phyloP scores from a whole-genome alignment of 306 rosid species.

The Fragaria nilgerrensis region DNA sequence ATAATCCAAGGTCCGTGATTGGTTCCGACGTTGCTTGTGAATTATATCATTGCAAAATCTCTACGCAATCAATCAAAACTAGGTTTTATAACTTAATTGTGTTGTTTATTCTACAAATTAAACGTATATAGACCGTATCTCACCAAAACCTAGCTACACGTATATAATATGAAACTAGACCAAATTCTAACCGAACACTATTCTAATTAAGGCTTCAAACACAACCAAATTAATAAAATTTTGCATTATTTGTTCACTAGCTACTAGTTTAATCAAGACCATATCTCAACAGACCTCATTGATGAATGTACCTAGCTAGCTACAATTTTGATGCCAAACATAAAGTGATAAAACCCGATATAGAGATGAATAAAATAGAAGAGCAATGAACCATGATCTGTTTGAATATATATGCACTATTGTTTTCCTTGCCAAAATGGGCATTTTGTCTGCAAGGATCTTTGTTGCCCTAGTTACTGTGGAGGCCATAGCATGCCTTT shows the following conservation, averaged over 20 bases:
- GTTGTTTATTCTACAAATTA: neutral
- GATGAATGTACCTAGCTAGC: neutral
- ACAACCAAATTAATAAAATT: neutral
- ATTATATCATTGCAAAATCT: neutral
- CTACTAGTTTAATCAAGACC: slow-evolving; percentile 1
- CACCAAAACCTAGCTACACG: neutral
- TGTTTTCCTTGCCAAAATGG: neutral
- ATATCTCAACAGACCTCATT: neutral
- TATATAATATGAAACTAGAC: neutral
- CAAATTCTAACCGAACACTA: slow-evolving; percentile 16
- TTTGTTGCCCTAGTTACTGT: neutral
- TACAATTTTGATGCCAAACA: neutral
- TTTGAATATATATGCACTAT: slow-evolving; percentile 2
- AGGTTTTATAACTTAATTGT: neutral
- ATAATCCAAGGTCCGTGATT: slow-evolving; percentile 1
- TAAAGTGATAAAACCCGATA: neutral
- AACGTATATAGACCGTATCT: slow-evolving; percentile 9
- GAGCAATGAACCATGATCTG: neutral
- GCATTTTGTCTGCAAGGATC: slow-evolving; percentile 14
- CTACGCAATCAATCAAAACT: neutral
- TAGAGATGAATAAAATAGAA: neutral
- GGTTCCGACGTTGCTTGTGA: neutral
- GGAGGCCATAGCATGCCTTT: neutral
- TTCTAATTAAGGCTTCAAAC: neutral
- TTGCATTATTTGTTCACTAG: slow-evolving; percentile 3